These are phyloP conservation scores for Leishmania tarentolae DNA, from an alignment of 208 protist genomes.

Conservation along the genomic window DNA sequence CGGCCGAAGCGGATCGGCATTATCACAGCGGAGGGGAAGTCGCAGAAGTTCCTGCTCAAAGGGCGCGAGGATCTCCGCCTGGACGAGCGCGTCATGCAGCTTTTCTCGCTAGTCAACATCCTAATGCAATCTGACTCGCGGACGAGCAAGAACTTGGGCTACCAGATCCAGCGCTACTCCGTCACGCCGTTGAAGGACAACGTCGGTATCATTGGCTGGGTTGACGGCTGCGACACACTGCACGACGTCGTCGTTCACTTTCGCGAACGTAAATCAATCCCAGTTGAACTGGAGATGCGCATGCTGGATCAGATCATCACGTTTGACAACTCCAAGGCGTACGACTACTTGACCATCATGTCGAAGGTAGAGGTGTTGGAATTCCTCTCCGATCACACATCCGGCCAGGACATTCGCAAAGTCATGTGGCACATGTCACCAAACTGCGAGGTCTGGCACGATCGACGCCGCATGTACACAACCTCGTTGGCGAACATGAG, in stretches of 20 bases:
- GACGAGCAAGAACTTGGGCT: constrained; percentile 84
- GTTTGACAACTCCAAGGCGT: constrained; percentile 81
- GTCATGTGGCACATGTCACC: constrained; percentile 96
- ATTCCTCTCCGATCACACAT: constrained; percentile 95
- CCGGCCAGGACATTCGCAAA: constrained; percentile 96
- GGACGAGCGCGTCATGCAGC: constrained; percentile 99
- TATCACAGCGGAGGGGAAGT: constrained; percentile 92
- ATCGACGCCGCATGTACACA: constrained; percentile 98
- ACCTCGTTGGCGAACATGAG: constrained; percentile 98
- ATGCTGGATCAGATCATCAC: constrained; percentile 87
- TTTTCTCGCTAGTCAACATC: constrained; percentile 99
- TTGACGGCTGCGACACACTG: constrained; percentile 96
- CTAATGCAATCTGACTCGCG: constrained; percentile 93
- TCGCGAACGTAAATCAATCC: constrained; percentile 54
- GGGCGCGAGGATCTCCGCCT: constrained; percentile 97
- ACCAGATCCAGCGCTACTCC: constrained; percentile 93
- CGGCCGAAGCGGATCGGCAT: constrained; percentile 97
- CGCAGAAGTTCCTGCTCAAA: constrained; percentile 99
- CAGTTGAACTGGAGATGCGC: constrained; percentile 79
- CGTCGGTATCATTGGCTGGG: constrained; percentile 99
- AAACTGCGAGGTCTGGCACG: constrained; percentile 98
- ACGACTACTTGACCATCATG: constrained; percentile 84
- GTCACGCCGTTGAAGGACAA: constrained; percentile 98
- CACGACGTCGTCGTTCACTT: constrained; percentile 86
- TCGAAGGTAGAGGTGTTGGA: constrained; percentile 95